Conservation (phyloP, 805 yeast species). For the Kuraishia floccosa region DNA sequence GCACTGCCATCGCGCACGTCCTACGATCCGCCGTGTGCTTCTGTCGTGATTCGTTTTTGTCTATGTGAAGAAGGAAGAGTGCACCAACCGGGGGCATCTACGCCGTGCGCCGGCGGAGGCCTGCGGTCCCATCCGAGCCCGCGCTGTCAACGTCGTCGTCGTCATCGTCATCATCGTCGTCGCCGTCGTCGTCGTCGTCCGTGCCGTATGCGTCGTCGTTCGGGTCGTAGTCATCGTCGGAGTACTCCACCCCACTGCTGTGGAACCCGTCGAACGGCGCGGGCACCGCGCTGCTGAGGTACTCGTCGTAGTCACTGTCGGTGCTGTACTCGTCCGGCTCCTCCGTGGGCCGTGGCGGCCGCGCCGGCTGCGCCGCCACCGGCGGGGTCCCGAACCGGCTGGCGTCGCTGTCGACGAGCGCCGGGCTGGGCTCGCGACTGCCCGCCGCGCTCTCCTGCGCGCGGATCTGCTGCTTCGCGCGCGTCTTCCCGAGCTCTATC, state of each 20-base stretch:
- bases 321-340: constrained; percentile 1
- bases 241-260: no score
- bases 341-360: constrained; percentile 6
- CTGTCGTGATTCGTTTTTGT: no score
- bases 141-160: constrained; percentile 3
- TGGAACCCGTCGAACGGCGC: no score
- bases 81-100: no score
- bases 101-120: no score
- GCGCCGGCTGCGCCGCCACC: constrained; percentile 5
- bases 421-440: neutral
- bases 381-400: no score
- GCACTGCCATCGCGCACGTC: no score
- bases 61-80: no score
- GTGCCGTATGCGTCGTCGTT: constrained; percentile 5
- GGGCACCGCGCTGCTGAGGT: no score
- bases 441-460: neutral
- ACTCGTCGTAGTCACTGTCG: constrained; percentile 7
- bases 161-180: constrained; percentile 6
- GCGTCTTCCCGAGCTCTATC: constrained; percentile 34
- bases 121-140: no score
- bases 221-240: constrained; percentile 3
- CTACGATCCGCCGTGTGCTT: no score
- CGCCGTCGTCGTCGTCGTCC: constrained; percentile 7
- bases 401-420: neutral
- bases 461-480: constrained; percentile 18